Conservation (phyloP, 495 filamentous ascomycete species). For the Parmelia sp. region DNA sequence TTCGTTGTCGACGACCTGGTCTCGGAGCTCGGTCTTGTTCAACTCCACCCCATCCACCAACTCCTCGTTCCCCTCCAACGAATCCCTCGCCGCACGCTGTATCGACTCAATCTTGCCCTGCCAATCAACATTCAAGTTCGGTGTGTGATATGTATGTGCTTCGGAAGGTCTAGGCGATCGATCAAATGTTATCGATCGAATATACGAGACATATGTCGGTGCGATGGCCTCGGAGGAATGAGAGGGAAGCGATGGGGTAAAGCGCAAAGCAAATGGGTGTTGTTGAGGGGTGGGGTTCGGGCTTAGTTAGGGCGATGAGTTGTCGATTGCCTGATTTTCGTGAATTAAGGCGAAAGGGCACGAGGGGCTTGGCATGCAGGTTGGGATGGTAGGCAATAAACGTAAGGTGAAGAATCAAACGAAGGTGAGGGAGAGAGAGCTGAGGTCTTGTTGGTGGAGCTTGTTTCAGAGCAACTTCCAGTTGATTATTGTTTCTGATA, state of each 20-base stretch:
- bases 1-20: constrained; percentile 5
- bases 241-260: background rate
- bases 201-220: background rate
- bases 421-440: background rate
- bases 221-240: background rate
- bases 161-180: background rate
- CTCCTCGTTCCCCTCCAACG: constrained; percentile 20
- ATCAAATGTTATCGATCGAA: constrained; percentile 11
- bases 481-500: background rate
- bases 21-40: background rate
- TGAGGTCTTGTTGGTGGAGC: background rate
- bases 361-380: background rate
- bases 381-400: background rate
- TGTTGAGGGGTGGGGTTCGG: background rate
- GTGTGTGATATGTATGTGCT: background rate
- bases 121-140: constrained; percentile 17
- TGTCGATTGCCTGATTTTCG: background rate
- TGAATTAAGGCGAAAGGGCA: background rate
- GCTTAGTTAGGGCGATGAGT: background rate
- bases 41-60: constrained; percentile 17
- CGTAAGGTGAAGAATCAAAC: background rate
- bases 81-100: constrained; percentile 16
- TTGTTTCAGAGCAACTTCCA: constrained; percentile 1
- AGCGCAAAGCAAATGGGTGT: background rate
- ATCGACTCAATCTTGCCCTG: constrained; percentile 26